Conservation (phyloP, 768 basidiomycete species). For the Auricularia auricula-judae region DNA sequence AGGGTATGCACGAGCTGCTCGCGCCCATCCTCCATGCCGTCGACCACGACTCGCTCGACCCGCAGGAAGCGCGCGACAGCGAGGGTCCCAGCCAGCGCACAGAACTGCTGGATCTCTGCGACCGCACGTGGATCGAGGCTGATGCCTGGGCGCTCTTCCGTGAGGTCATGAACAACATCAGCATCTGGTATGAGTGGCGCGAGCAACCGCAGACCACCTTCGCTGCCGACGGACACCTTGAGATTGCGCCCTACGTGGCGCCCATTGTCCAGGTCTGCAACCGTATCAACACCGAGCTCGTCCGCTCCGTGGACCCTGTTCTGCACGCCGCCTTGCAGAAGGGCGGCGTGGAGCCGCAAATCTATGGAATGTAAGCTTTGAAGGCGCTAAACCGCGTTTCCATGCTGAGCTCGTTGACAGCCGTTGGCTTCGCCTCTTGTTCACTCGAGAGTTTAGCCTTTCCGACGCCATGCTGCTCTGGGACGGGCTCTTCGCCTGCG, state of each 20-base stretch:
- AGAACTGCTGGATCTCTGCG: constrained; percentile 49
- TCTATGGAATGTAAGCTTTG: constrained; percentile 79
- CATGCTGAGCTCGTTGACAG: constrained; percentile 25
- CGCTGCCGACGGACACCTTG: constrained; percentile 30
- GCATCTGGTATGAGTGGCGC: constrained; percentile 58
- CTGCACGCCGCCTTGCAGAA: constrained; percentile 66
- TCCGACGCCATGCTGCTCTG: constrained; percentile 77
- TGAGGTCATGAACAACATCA: constrained; percentile 65
- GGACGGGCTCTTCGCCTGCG: constrained; percentile 90
- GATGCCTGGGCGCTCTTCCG: constrained; percentile 83
- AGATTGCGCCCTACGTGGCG: constrained; percentile 57
- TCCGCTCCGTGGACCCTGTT: constrained; percentile 70
- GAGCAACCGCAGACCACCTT: constrained; percentile 29
- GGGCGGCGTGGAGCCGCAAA: constrained; percentile 86
- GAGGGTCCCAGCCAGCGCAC: background rate
- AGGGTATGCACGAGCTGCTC: constrained; percentile 97
- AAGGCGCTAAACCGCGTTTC: background rate
- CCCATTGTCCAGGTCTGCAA: constrained; percentile 83
- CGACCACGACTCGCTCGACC: constrained; percentile 67
- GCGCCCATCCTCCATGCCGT: constrained; percentile 78
- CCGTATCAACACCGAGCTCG: constrained; percentile 58
- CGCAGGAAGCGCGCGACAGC: background rate
- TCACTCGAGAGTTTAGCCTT: constrained; percentile 85
- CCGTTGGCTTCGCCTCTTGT: constrained; percentile 88
- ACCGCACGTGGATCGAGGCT: constrained; percentile 60